These are phyloP conservation scores for Suaeda aralocaspica DNA, from an alignment of 148 eudicot genomes.

Conservation along the genomic window DNA sequence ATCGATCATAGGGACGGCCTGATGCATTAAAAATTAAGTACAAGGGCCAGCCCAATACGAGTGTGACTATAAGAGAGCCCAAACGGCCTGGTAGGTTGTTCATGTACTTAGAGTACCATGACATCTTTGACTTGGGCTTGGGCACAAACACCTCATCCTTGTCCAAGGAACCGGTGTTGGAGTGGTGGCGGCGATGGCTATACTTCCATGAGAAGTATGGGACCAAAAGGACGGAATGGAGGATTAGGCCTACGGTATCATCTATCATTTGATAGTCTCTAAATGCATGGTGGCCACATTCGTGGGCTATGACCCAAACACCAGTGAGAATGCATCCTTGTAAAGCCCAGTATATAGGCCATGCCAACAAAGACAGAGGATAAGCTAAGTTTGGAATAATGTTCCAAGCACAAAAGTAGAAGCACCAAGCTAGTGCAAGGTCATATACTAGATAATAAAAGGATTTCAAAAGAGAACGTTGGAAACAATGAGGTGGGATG, in stretches of 20 bases:
- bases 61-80: conserved; percentile 31
- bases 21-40: conserved; percentile 53
- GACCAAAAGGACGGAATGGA: conserved; percentile 52
- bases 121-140: conserved; percentile 35
- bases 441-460: conserved; percentile 41
- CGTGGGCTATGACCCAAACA: conserved; percentile 66
- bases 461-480: conserved; percentile 43
- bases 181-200: conserved; percentile 68
- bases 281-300: conserved; percentile 63
- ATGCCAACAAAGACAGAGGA: conserved; percentile 32
- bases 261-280: conserved; percentile 58
- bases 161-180: conserved; percentile 56
- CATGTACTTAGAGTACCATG: conserved; percentile 45
- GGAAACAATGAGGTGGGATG: conserved; percentile 60
- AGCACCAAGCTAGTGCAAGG: conserved; percentile 25
- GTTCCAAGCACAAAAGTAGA: conserved; percentile 34
- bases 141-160: conserved; percentile 62
- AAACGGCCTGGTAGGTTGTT: conserved; percentile 42
- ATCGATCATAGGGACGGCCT: conserved; percentile 46
- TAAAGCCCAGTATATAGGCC: conserved; percentile 45
- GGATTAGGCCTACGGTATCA: conserved; percentile 53
- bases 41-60: conserved; percentile 56
- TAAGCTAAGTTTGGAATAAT: conserved; percentile 31
- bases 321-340: conserved; percentile 54
- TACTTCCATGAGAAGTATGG: conserved; percentile 70